Base-by-base conservation (phyloP, 352 stramenopile species). In the Phytophthora fragariaefolia region DNA sequence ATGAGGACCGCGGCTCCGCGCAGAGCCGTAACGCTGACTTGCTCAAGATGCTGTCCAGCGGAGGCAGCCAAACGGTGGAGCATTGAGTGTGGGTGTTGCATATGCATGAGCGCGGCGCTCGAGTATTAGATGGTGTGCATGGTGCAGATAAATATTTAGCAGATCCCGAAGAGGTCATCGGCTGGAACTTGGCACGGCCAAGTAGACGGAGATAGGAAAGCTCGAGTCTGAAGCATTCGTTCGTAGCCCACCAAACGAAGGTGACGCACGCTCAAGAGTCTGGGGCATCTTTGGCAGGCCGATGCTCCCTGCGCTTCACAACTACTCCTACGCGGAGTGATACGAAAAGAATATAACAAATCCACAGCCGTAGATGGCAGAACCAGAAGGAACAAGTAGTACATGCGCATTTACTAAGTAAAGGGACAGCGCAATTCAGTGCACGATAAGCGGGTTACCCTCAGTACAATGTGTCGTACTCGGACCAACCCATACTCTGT, bases 401-500 rank as follows among this genome's bases (percentile, higher is more conserved):
- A 64, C 63, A 66, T 71, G 69, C 55, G 56, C 50, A 65, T 67
- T 42, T 70, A 58, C 34, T 38, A 48, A 54, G 49, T 50, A 61
- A 57, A 46, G 17, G 38, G 42, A 36, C 23, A 47, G 51, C 40
- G 43, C 30, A 43, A 42, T 28, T 66, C 22, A 62, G 36, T 50
- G 46, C 27, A 53, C 48, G 58, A 48, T 24, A 47, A 27, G 18
- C 18, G n/a, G 12, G 26, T 9, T 24, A 22, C 24, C 42, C 47
- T 66, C 46, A 76, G 63, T 73, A 92, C 40, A 84, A 84, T 20
- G 78, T 79, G 64, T 90, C 82, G 65, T 80, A 90, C 60, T 87
- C 80, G 27, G 78, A 72, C 82, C 82, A 91, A 13, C 83, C 82
- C 51, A 79, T 77, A 36, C 62, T 74, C n/a, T 85, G 79, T 22